phyloP scores from a whole-genome alignment of 257 asterid species.

The Coffea eugenioides region DNA sequence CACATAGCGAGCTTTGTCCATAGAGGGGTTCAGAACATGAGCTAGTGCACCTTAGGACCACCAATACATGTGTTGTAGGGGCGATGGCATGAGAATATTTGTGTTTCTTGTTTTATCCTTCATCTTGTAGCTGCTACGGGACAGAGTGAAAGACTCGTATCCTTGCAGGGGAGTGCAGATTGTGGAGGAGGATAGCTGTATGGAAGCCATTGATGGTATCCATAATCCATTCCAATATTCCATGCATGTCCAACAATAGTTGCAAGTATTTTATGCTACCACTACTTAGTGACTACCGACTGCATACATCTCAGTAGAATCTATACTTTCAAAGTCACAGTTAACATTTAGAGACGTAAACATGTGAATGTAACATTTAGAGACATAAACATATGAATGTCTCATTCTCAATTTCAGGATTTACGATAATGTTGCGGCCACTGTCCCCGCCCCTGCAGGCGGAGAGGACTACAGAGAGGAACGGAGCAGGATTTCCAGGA shows the following conservation, averaged over 20 bases:
- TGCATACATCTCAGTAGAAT: neutral
- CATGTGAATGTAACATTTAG: slow-evolving; percentile 1
- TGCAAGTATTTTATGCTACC: no score
- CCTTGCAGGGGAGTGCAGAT: slow-evolving; percentile 32
- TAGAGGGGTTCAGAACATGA: neutral
- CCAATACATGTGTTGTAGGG: slow-evolving; percentile 27
- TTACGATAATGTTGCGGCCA: slow-evolving; percentile 21
- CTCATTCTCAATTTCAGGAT: slow-evolving; percentile 28
- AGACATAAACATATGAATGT: neutral
- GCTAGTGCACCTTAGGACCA: slow-evolving; percentile 25
- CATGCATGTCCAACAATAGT: neutral
- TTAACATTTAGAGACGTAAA: slow-evolving; percentile 2
- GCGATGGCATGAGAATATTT: slow-evolving; percentile 35
- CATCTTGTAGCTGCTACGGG: slow-evolving; percentile 16
- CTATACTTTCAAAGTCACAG: neutral
- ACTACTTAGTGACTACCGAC: no score
- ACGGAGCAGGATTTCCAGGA: slow-evolving; percentile 19
- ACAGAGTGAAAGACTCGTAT: slow-evolving; percentile 28
- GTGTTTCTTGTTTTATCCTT: slow-evolving; percentile 38
- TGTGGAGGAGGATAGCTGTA: neutral
- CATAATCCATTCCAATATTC: neutral
- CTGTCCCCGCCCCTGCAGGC: neutral
- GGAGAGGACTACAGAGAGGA: neutral
- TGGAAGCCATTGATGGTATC: neutral
- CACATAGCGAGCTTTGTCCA: neutral